These are phyloP conservation scores for Speleostelium caveatum DNA, from an alignment of 78 protist genomes.

Conservation along the genomic window DNA sequence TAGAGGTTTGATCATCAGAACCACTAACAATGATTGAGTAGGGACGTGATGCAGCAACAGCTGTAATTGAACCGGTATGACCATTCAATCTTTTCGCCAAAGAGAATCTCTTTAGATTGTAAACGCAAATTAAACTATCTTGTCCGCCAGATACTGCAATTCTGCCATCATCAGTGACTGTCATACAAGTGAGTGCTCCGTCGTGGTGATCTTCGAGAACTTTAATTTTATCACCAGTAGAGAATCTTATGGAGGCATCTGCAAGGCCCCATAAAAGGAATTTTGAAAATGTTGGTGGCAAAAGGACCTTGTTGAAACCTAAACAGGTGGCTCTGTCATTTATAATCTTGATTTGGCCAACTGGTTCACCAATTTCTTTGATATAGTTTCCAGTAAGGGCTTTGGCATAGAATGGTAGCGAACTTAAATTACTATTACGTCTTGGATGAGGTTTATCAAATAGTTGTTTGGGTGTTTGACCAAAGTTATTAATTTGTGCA, in stretches of 20 bases:
- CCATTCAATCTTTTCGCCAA: conserved; percentile 60
- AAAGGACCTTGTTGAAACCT: conserved; percentile 36
- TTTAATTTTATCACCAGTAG: conserved; percentile 57
- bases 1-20: conserved; percentile 80
- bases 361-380: conserved; percentile 83
- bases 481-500: conserved; percentile 95
- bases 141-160: conserved; percentile 78
- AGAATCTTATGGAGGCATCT: conserved; percentile 63
- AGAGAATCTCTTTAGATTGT: conserved; percentile 56
- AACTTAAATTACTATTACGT: conserved; percentile 12
- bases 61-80: conserved; percentile 76
- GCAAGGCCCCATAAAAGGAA: conserved; percentile 67
- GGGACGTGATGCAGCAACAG: conserved; percentile 67
- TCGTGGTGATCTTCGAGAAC: conserved; percentile 75
- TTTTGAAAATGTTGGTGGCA: conserved; percentile 37
- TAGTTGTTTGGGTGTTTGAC: conserved; percentile 98
- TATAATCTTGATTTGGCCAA: conserved; percentile 65
- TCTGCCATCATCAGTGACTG: conserved; percentile 72
- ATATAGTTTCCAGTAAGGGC: conserved; percentile 46
- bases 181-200: conserved; percentile 60
- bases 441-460: conserved; percentile 87
- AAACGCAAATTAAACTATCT: conserved; percentile 72
- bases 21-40: conserved; percentile 79
- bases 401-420: conserved; percentile 75
- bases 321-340: conserved; percentile 42